Base-by-base conservation (phyloP, 116 monocot species). In the Posidonia oceanica region DNA sequence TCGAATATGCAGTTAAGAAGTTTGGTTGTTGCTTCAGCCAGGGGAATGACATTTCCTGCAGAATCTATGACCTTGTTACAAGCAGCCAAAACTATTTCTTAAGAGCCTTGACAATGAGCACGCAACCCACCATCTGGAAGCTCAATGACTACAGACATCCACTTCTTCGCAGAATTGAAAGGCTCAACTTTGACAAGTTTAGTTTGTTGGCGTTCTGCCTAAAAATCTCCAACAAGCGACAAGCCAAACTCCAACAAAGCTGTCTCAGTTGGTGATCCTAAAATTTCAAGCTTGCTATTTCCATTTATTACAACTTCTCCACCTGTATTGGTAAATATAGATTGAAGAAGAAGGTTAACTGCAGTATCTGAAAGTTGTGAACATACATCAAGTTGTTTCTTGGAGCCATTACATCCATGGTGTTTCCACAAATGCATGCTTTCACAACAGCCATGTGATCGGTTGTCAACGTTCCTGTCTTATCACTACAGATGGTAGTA, bases 181-280 rank as follows among this genome's bases (percentile, higher is more conserved):
- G 91, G 87, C 67, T 91, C 91, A 2, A 91, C 85, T 65, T 85
- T 91, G 52, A 87, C 42, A 54, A 87, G 63, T 52, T 78, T 74
- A 54, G 36, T 38, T 66, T 39, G 74, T 8, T 76, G 62, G 8
- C 69, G 79, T 59, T 74, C 74, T 37, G 55, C 65, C 14, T 72
- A 52, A 71, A 84, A 82, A 71, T 87, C 56, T 65, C 87, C 85
- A 17, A 75, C 83, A n/a, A 91, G 69, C 7, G 64, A 65, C 75
- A 91, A 78, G 0, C 78, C 91, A 77, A 87, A 91, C 37, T 84
- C 87, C 71, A 91, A 69, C 54, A 91, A 63, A 40, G 91, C 87
- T 16, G 79, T 75, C 76, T 90, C 91, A 60, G 87, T 91, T 17
- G 91, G 91, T n/a, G 91, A 80, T 61, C 91, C 91, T 52, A 91